Evolutionary conservation across 257 asterid genomes (phyloP), one percentile per base, ranked within the genome.

Genomic region (Orobanche coerulescens): DNA sequence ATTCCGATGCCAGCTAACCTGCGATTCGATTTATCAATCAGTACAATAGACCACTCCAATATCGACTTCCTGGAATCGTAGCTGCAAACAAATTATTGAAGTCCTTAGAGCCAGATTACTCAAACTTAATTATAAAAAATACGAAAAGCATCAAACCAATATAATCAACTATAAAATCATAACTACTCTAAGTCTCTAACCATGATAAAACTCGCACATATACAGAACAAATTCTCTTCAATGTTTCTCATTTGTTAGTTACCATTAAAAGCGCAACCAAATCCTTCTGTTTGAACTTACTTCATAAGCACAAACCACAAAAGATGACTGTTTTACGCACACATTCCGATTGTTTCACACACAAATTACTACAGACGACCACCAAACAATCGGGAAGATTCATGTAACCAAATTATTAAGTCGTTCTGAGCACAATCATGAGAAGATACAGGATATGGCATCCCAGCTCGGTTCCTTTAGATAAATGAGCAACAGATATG

Each of bases 11-110:
- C 46, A 73, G 64, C 80, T 65, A 7, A 91, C 98, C 97, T 87
- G 84, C 96, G 89, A 67, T 91, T 91, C 10, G 95, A 83, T 80
- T 83, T 76, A 75, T 91, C 97, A 65, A 91, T 77, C 67, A 87
- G 96, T 52, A 80, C 72, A 58, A 91, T 81, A 69, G 97, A 77
- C 97, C 97, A 87, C 75, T 91, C 96, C 80, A 91, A 71, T 61
- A 85, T 46, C 58, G 96, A 91, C 64, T 78, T 88, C 69, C 92
- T 81, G 62, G 96, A 64, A 68, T 91, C 96, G 31, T 76, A 91
- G 77, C 98, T 91, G 84, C 73, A 76, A 37, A 39, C 61, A 34
- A 37, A 69, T 34, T 55, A 62, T 20, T 48, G 16, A 61, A 56
- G 66, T 57, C 36, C 33, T 71, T 30, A 65, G 4, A 14, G 30